phyloP scores from a whole-genome alignment of 345 rosid species.

The Gossypium ekmanianum region DNA sequence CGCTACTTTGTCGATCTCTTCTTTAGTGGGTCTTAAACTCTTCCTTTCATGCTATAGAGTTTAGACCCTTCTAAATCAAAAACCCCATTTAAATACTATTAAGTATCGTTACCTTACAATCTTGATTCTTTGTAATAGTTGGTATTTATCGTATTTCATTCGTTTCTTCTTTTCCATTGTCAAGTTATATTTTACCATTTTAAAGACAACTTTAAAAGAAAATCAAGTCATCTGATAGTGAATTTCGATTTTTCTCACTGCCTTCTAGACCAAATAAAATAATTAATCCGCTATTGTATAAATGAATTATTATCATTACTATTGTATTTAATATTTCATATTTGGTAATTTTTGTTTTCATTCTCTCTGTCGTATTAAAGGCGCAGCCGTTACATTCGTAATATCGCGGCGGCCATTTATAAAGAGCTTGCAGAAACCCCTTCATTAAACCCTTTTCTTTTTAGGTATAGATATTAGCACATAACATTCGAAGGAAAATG shows the following conservation, averaged over 20 bases:
- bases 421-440: too few relatives aligned
- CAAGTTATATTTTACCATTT: neutral
- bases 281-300: neutral
- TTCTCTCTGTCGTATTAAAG: neutral
- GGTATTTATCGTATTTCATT: neutral
- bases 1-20: neutral
- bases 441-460: neutral
- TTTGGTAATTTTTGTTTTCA: neutral
- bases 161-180: neutral
- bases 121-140: neutral
- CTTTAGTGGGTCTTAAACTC: neutral
- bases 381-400: too few relatives aligned
- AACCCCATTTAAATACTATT: neutral
- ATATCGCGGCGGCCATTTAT: too few relatives aligned
- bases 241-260: neutral
- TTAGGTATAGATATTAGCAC: neutral
- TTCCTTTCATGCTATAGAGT: too few relatives aligned
- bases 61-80: too few relatives aligned
- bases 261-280: neutral
- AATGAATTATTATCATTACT: too few relatives aligned
- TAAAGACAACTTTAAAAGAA: neutral
- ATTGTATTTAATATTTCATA: too few relatives aligned
- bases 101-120: neutral
- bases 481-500: neutral
- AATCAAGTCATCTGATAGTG: neutral